These are phyloP conservation scores for Suhomyces kunorum DNA, from an alignment of 1,139 yeast genomes.

Conservation along the genomic window DNA sequence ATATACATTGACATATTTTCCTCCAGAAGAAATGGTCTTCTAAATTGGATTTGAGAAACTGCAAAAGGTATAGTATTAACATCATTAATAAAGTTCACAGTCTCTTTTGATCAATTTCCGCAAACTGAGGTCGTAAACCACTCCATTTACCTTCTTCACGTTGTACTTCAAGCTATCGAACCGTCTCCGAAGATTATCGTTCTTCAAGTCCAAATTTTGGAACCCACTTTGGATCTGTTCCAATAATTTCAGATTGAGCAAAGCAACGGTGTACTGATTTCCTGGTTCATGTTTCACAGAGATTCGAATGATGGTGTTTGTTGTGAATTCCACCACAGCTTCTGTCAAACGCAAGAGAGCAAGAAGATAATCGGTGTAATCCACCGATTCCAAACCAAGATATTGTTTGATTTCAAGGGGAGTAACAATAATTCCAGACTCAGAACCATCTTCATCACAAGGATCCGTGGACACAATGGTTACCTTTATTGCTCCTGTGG, in stretches of 20 bases:
- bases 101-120: constrained; percentile 14
- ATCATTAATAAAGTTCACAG: too few relatives aligned
- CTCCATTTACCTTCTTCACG: constrained; percentile 31
- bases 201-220: constrained; percentile 34
- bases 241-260: constrained; percentile 29
- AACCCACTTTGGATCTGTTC: constrained; percentile 31
- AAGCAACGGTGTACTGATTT: constrained; percentile 25
- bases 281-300: constrained; percentile 17
- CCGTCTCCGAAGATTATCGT: constrained; percentile 31
- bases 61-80: too few relatives aligned
- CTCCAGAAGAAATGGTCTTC: background rate
- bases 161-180: constrained; percentile 35
- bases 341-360: constrained; percentile 29
- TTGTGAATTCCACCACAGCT: constrained; percentile 32
- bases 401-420: constrained; percentile 21
- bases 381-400: constrained; percentile 18
- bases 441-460: background rate
- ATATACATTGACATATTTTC: too few relatives aligned
- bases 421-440: constrained; percentile 22
- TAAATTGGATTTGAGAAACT: too few relatives aligned
- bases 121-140: constrained; percentile 27
- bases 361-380: constrained; percentile 26
- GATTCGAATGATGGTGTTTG: constrained; percentile 27
- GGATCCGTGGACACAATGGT: constrained; percentile 5
- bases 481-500: background rate